Percentiles rank a stretch among this genome's conserved stretches.
Conservation (phyloP, 2,329 filamentous ascomycete species). For the Aspergillus udagawae region DNA sequence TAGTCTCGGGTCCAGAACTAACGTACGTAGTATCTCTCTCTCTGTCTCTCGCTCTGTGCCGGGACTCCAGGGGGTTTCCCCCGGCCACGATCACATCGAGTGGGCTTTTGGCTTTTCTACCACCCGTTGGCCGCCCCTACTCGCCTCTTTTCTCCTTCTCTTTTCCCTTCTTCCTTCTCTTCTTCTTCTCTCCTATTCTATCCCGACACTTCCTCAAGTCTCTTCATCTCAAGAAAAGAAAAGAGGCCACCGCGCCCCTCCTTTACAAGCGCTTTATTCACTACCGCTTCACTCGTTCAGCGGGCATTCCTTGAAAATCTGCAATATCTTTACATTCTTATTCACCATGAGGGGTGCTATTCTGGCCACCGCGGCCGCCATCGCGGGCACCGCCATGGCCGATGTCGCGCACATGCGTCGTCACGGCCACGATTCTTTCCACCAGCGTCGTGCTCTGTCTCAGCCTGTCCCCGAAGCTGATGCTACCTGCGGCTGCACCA, state of each 20-base stretch:
- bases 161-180: conserved; percentile 4
- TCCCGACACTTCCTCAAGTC: conserved; percentile 9
- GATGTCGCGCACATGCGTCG: conserved; percentile 53
- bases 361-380: conserved; percentile 56
- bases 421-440: conserved; percentile 50
- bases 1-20: neutral
- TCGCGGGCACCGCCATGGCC: conserved; percentile 52
- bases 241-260: conserved; percentile 16
- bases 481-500: conserved; percentile 65
- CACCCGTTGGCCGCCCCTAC: neutral
- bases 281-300: conserved; percentile 60
- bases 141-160: conserved; percentile 2
- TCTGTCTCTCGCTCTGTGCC: neutral
- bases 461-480: conserved; percentile 31
- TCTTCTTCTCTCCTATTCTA: conserved; percentile 7
- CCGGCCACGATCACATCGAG: neutral
- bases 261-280: conserved; percentile 19
- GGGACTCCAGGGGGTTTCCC: no score
- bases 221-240: conserved; percentile 6
- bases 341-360: conserved; percentile 71
- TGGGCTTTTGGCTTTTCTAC: neutral
- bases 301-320: conserved; percentile 62
- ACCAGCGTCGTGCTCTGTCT: conserved; percentile 51
- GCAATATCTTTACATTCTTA: conserved; percentile 14
- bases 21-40: no score